A percentile compares a stretch with the other conserved stretches of the same genome.
Conservation (phyloP, 2,329 filamentous ascomycete species). For the Westerdykella sp. region DNA sequence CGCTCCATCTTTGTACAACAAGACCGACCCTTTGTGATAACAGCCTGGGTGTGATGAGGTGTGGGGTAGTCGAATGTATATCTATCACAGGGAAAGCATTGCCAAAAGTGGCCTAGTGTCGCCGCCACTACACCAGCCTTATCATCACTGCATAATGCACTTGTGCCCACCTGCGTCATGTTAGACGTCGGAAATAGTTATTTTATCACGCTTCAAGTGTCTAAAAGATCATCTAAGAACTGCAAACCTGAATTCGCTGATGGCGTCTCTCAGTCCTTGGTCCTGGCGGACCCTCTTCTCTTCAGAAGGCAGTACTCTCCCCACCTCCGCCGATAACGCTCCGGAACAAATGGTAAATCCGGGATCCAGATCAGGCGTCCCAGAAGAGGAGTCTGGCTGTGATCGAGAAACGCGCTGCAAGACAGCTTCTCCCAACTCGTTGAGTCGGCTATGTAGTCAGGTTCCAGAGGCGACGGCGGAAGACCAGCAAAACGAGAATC, state of each 20-base stretch:
- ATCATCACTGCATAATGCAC: too few relatives aligned
- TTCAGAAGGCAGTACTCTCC: slow-evolving; percentile 80
- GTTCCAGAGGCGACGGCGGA: slow-evolving; percentile 61
- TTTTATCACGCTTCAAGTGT: too few relatives aligned
- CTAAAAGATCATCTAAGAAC: too few relatives aligned
- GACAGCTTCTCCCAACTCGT: slow-evolving; percentile 71
- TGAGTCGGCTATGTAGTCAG: slow-evolving; percentile 68
- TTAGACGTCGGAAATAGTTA: too few relatives aligned
- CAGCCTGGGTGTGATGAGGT: not conserved
- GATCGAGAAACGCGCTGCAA: slow-evolving; percentile 77
- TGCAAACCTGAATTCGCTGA: too few relatives aligned
- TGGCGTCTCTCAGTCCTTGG: not conserved
- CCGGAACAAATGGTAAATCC: slow-evolving; percentile 61
- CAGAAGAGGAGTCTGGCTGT: slow-evolving; percentile 63
- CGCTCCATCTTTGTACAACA: too few relatives aligned
- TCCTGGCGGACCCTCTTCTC: slow-evolving; percentile 29
- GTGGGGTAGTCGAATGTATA: slow-evolving; percentile 1
- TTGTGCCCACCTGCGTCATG: too few relatives aligned
- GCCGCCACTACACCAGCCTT: too few relatives aligned
- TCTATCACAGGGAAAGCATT: too few relatives aligned
- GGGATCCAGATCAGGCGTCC: slow-evolving; percentile 80
- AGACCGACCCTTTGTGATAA: slow-evolving; percentile 1
- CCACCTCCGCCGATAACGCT: slow-evolving; percentile 68
- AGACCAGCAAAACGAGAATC: slow-evolving; percentile 72
- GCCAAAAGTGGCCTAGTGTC: too few relatives aligned